Conservation (phyloP, 2,329 filamentous ascomycete genomes). For the Alternaria solani region DNA sequence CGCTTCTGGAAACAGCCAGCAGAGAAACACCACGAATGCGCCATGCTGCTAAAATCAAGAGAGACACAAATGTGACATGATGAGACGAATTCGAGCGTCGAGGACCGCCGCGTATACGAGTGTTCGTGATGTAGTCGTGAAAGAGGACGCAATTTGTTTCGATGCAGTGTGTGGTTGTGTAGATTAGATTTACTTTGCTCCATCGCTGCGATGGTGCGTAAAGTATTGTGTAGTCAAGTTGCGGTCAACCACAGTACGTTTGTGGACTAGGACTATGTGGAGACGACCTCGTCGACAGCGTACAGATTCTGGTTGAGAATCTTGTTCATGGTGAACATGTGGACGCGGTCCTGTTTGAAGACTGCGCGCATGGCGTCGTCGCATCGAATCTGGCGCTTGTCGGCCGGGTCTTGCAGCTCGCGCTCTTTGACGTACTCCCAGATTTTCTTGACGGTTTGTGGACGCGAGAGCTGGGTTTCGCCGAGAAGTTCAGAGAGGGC, state of each 20-base stretch:
- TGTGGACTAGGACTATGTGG: background rate
- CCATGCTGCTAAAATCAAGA: conserved; percentile 23
- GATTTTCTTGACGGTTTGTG: conserved; percentile 94
- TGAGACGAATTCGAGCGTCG: background rate
- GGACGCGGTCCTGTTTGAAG: conserved; percentile 88
- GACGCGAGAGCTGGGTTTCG: conserved; percentile 83
- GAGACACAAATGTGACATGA: background rate
- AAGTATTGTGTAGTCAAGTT: background rate
- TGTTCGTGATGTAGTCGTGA: conserved; percentile 9
- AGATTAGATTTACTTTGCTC: conserved; percentile 3
- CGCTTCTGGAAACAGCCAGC: background rate
- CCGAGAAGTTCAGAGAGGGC: conserved; percentile 75
- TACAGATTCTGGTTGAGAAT: conserved; percentile 90
- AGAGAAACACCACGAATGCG: conserved; percentile 17
- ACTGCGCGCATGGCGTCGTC: conserved; percentile 91
- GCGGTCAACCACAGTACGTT: background rate
- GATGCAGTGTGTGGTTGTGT: background rate
- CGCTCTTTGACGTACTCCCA: conserved; percentile 94
- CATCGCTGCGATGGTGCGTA: background rate
- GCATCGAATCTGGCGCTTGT: conserved; percentile 92
- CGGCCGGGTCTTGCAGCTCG: conserved; percentile 85
- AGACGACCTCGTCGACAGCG: conserved; percentile 71
- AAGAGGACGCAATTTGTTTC: background rate
- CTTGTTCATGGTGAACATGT: conserved; percentile 99
- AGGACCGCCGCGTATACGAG: background rate